phyloP scores from a whole-genome alignment of 1,284 basidiomycete genomes.

The Ganoderma lucidum region DNA sequence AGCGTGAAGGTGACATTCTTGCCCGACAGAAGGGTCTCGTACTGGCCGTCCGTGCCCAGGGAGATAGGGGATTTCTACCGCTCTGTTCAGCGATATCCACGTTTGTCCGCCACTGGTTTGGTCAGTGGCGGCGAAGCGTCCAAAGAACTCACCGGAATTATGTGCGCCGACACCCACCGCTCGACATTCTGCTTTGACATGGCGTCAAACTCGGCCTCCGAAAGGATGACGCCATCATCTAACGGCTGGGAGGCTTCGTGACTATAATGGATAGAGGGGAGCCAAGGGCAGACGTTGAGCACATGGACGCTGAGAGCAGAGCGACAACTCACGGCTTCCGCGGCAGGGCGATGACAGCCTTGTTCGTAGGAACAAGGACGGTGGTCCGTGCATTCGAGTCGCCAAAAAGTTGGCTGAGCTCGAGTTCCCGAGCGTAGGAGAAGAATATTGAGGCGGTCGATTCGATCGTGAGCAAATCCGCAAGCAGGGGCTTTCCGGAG shows the following conservation, averaged over 20 bases:
- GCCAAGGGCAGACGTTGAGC: slow-evolving; percentile 10
- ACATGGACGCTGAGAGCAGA: neutral
- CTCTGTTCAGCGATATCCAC: neutral
- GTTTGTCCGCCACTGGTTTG: neutral
- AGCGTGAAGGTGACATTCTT: slow-evolving; percentile 61
- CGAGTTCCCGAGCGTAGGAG: slow-evolving; percentile 77
- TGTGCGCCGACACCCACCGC: slow-evolving; percentile 76
- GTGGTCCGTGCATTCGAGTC: slow-evolving; percentile 53
- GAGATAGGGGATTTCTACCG: slow-evolving; percentile 37
- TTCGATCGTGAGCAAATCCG: slow-evolving; percentile 80
- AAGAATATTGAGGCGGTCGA: slow-evolving; percentile 79
- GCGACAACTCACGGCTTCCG: slow-evolving; percentile 71
- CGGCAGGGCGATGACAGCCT: slow-evolving; percentile 78
- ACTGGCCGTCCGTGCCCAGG: slow-evolving; percentile 46
- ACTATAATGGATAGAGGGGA: slow-evolving; percentile 42
- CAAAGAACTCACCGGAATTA: slow-evolving; percentile 68
- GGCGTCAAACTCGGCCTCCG: slow-evolving; percentile 69
- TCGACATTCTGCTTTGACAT: slow-evolving; percentile 68
- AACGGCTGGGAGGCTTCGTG: slow-evolving; percentile 59
- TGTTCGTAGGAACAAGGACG: slow-evolving; percentile 79
- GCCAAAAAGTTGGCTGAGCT: slow-evolving; percentile 60
- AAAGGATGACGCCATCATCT: slow-evolving; percentile 57
- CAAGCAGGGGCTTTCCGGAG: slow-evolving; percentile 54
- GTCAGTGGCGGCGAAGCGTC: neutral
- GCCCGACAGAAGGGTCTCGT: slow-evolving; percentile 60